Conservation (phyloP, 306 rosid species). For the Dryas drummondii region DNA sequence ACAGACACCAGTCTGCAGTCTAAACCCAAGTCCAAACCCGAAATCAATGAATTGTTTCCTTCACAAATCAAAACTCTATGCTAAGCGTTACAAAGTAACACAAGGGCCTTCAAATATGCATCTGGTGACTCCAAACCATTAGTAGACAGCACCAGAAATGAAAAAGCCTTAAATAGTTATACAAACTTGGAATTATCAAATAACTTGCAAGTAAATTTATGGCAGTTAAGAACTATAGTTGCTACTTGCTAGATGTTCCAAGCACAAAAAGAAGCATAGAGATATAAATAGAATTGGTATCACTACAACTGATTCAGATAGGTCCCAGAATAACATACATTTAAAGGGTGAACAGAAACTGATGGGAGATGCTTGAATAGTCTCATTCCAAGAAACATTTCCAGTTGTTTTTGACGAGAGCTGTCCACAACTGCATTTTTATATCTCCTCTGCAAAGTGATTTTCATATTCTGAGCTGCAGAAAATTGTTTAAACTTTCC, state of each 20-base stretch:
- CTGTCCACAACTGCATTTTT: constrained; percentile 94
- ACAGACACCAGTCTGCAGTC: not conserved
- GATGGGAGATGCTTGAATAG: constrained; percentile 99
- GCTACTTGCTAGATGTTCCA: constrained; percentile 21
- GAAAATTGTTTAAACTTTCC: constrained; percentile 95
- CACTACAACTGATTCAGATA: constrained; percentile 35
- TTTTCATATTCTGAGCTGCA: constrained; percentile 93
- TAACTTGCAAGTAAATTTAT: constrained; percentile 25
- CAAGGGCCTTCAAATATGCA: constrained; percentile 4
- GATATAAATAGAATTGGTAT: constrained; percentile 14
- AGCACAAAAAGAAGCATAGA: constrained; percentile 16
- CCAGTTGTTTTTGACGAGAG: constrained; percentile 95
- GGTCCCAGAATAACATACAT: constrained; percentile 60
- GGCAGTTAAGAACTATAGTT: not conserved
- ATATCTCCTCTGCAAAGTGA: constrained; percentile 93
- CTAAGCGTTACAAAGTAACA: not conserved
- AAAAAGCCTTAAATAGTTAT: constrained; percentile 3
- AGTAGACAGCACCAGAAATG: not conserved
- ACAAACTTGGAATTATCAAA: constrained; percentile 11
- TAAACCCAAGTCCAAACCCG: not conserved
- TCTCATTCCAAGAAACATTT: constrained; percentile 95
- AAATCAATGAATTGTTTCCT: not conserved
- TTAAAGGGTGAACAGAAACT: constrained; percentile 75
- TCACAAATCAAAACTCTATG: not conserved
- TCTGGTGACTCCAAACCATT: constrained; percentile 7